Percentiles rank a stretch among this genome's conserved stretches.
These are phyloP conservation scores for Calendula officinalis DNA, from an alignment of 129 eudicot genomes.

Conservation along the genomic window DNA sequence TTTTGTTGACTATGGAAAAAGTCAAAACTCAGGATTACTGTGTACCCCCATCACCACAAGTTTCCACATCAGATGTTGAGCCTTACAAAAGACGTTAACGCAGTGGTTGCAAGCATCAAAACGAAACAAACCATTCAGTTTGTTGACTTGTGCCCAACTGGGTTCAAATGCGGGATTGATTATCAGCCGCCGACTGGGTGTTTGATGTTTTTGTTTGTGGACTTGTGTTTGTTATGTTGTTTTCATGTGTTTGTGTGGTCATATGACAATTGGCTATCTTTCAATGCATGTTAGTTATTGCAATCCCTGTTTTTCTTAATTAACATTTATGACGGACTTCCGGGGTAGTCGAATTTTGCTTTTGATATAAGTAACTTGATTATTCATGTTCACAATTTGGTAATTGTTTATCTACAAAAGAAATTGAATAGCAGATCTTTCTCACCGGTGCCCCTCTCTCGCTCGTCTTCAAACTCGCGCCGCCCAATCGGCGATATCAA, in stretches of 20 bases:
- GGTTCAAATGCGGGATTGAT: conserved; percentile 56
- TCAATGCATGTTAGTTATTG: not conserved
- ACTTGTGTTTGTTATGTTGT: not conserved
- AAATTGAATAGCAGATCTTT: too few relatives aligned
- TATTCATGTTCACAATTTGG: too few relatives aligned
- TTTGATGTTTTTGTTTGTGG: not conserved
- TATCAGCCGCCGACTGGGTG: conserved; percentile 45
- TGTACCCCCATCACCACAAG: conserved; percentile 55
- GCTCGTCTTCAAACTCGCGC: too few relatives aligned
- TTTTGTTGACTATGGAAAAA: conserved; percentile 53
- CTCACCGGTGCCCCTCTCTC: too few relatives aligned
- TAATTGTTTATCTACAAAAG: too few relatives aligned
- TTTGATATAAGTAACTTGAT: too few relatives aligned
- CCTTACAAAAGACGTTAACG: conserved; percentile 57
- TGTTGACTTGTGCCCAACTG: conserved; percentile 60
- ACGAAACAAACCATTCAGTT: conserved; percentile 54
- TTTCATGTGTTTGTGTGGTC: not conserved
- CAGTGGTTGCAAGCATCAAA: conserved; percentile 48
- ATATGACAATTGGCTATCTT: not conserved
- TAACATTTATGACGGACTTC: too few relatives aligned
- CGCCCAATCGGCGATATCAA: too few relatives aligned
- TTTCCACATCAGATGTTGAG: conserved; percentile 53
- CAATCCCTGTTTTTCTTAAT: not conserved
- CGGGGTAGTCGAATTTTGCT: too few relatives aligned
- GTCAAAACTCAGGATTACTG: conserved; percentile 50